Evolutionary conservation across 75 land plant species (phyloP).

Genomic region (Picea glauca): DNA sequence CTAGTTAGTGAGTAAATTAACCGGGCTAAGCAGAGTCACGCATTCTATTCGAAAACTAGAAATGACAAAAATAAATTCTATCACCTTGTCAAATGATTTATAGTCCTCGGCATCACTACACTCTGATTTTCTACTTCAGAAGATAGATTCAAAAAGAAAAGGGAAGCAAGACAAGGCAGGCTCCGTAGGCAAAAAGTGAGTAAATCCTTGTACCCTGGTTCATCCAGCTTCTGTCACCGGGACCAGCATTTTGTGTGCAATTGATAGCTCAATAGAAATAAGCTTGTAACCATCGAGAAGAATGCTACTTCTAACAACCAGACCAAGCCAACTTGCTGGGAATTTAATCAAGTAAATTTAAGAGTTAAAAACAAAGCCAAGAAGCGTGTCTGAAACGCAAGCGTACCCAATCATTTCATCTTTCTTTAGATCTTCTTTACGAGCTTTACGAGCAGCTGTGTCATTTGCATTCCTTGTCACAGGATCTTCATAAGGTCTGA

Average conservation of each 20-base stretch:
- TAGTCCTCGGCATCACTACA: neutral
- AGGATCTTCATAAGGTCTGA: constrained; percentile 65
- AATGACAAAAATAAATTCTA: neutral
- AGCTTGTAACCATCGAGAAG: neutral
- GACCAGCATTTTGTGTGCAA: neutral
- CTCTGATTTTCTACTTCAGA: neutral
- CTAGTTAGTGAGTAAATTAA: neutral
- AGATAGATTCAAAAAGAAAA: neutral
- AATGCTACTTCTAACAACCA: neutral
- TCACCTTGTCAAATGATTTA: neutral
- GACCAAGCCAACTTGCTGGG: neutral
- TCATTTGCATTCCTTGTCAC: constrained; percentile 67
- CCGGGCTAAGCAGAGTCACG: neutral
- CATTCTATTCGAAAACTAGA: neutral
- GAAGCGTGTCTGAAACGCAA: neutral
- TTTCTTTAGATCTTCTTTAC: constrained; percentile 72
- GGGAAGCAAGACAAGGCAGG: neutral
- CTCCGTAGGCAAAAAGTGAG: neutral
- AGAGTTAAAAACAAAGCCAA: neutral
- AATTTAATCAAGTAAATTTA: neutral
- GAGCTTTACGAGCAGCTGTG: constrained; percentile 66
- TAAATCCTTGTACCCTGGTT: neutral
- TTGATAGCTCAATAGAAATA: neutral
- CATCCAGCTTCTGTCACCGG: neutral
- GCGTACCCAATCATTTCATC: constrained; percentile 81